Percentiles rank a stretch among this genome's conserved stretches.
Evolutionary conservation across 306 rosid species (phyloP).

Genomic region (Pterocarpus santalinus): DNA sequence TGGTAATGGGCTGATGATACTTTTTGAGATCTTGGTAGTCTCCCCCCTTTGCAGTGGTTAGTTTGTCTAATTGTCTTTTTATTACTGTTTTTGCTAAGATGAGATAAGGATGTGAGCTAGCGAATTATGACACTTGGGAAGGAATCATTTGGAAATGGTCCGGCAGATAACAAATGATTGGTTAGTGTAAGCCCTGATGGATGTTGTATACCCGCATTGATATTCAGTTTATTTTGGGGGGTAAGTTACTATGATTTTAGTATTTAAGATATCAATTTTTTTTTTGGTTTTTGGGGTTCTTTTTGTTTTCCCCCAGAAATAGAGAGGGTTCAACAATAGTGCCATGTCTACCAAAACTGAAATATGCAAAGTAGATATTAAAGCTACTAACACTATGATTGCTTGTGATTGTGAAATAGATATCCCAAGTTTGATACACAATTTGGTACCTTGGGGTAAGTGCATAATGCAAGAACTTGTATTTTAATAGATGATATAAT

Average conservation of each 20-base stretch:
- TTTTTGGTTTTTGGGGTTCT: too few species aligned
- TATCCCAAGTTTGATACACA: neutral
- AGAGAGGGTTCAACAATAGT: neutral
- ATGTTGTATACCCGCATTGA: neutral
- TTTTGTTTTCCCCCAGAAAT: too few species aligned
- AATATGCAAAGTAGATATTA: constrained; percentile 9
- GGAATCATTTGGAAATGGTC: constrained; percentile 22
- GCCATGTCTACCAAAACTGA: neutral
- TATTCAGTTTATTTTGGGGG: neutral
- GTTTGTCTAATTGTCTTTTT: neutral
- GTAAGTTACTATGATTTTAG: neutral
- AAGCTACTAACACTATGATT: constrained; percentile 8
- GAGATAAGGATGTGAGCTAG: constrained; percentile 10
- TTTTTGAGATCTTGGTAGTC: neutral
- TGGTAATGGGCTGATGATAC: constrained; percentile 1
- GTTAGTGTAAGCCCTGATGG: neutral
- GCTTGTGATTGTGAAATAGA: constrained; percentile 5
- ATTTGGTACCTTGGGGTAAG: constrained; percentile 22
- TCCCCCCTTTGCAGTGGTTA: neutral
- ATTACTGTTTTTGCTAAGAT: neutral
- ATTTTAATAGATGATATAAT: neutral
- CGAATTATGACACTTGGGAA: neutral
- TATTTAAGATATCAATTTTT: neutral
- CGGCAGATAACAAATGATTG: neutral
- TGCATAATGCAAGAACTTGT: neutral